Conservation (phyloP, 352 stramenopile species). For the Pythium pyrilobum region DNA sequence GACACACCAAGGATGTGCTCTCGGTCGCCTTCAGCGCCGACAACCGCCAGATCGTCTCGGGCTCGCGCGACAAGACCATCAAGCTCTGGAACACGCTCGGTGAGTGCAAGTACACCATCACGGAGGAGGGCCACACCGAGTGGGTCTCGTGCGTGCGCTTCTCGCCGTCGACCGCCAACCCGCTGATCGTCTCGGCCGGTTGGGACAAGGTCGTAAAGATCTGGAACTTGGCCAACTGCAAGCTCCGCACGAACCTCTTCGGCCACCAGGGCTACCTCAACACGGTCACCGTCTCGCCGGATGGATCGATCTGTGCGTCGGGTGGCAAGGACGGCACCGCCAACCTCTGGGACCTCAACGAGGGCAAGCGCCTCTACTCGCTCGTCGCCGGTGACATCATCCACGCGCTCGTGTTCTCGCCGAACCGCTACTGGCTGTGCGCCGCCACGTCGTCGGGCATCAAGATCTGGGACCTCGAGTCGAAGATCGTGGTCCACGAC, state of each 20-base stretch:
- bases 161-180: constrained; percentile 93
- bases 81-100: constrained; percentile 99
- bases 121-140: constrained; percentile 98
- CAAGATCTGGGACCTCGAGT: constrained; percentile 99
- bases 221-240: constrained; percentile 99
- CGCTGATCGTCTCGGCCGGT: constrained; percentile 98
- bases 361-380: constrained; percentile 99
- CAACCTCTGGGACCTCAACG: constrained; percentile 99
- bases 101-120: constrained; percentile 99
- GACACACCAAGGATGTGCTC: constrained; percentile 99
- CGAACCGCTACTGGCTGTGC: constrained; percentile 99
- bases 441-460: constrained; percentile 97
- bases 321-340: constrained; percentile 99
- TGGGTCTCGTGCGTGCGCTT: constrained; percentile 99
- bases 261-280: constrained; percentile 99
- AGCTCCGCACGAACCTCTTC: constrained; percentile 98
- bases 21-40: constrained; percentile 98
- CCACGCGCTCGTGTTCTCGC: constrained; percentile 97
- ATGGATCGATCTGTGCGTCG: constrained; percentile 98
- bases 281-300: constrained; percentile 99
- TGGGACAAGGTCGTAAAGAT: constrained; percentile 99
- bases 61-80: constrained; percentile 98
- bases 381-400: constrained; percentile 98
- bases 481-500: constrained; percentile 98
- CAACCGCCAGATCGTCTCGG: constrained; percentile 99